phyloP scores from a whole-genome alignment of 768 basidiomycete genomes.

The Collybia nuda region DNA sequence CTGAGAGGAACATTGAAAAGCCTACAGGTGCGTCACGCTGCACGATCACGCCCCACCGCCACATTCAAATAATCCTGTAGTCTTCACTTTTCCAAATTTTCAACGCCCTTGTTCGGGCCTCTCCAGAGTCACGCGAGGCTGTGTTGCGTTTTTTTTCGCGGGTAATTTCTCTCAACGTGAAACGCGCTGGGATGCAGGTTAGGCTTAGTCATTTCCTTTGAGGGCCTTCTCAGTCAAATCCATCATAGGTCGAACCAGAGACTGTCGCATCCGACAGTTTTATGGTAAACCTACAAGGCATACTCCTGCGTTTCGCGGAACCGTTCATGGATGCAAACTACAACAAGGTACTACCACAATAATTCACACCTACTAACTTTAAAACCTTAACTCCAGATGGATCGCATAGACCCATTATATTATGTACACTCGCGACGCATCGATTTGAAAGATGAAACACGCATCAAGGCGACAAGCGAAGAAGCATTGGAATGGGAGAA shows the following conservation, averaged over 20 bases:
- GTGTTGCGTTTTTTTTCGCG: constrained; percentile 82
- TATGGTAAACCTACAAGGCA: constrained; percentile 86
- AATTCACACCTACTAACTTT: not conserved
- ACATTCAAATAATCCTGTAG: constrained; percentile 20
- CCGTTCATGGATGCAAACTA: constrained; percentile 94
- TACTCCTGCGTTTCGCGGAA: constrained; percentile 84
- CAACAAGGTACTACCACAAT: constrained; percentile 61
- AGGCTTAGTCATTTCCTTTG: constrained; percentile 7
- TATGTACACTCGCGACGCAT: constrained; percentile 74
- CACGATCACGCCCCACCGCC: too few relatives aligned
- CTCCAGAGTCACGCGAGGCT: constrained; percentile 74
- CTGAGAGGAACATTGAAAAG: constrained; percentile 84
- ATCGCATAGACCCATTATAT: constrained; percentile 85
- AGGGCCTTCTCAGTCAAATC: not conserved
- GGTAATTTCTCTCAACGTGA: constrained; percentile 73
- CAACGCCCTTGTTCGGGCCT: constrained; percentile 84
- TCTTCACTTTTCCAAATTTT: constrained; percentile 82
- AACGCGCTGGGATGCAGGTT: constrained; percentile 90
- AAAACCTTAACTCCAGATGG: constrained; percentile 53
- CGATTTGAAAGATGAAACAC: constrained; percentile 84
- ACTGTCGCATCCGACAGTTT: constrained; percentile 91
- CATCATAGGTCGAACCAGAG: constrained; percentile 70
- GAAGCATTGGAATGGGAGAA: constrained; percentile 78
- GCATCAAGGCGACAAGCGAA: constrained; percentile 89
- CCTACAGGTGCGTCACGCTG: constrained; percentile 57